phyloP scores from a whole-genome alignment of 441 rosid species.

The Populus tomentosa region DNA sequence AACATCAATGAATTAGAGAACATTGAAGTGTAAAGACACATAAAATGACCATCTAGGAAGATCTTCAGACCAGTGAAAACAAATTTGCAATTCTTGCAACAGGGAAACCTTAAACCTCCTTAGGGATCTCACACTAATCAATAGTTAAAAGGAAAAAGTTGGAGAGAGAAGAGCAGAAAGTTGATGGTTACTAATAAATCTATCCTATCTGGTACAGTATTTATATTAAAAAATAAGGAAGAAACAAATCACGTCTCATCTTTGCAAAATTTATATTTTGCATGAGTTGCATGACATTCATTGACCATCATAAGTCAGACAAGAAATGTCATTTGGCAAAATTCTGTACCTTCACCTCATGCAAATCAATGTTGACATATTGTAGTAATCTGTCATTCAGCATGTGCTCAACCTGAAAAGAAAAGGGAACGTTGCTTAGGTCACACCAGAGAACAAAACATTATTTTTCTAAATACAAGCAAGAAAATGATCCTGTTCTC shows the following conservation, averaged over 20 bases:
- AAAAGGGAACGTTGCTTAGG: slow-evolving; percentile 2
- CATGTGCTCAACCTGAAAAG: slow-evolving; percentile 90
- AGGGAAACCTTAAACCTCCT: background rate
- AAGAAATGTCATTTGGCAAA: slow-evolving; percentile 15
- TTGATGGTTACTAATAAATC: background rate
- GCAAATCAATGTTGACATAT: slow-evolving; percentile 88
- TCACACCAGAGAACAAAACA: background rate
- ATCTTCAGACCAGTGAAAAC: background rate
- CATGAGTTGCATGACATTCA: background rate
- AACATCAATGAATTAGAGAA: background rate
- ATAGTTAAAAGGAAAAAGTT: background rate
- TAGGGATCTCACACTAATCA: background rate
- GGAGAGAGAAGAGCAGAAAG: background rate
- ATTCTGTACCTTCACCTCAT: slow-evolving; percentile 82
- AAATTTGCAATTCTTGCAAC: background rate
- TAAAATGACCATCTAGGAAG: background rate
- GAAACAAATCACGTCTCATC: background rate
- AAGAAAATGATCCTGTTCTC: no score
- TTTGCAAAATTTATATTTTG: background rate
- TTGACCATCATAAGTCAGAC: slow-evolving; percentile 1
- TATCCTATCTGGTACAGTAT: background rate
- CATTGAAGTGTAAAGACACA: background rate
- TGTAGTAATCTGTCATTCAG: slow-evolving; percentile 93
- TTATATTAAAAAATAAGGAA: background rate
- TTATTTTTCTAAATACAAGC: background rate